Evolutionary conservation across 1,139 yeast species (phyloP).

Genomic region (Nakaseomyces nivariensis): DNA sequence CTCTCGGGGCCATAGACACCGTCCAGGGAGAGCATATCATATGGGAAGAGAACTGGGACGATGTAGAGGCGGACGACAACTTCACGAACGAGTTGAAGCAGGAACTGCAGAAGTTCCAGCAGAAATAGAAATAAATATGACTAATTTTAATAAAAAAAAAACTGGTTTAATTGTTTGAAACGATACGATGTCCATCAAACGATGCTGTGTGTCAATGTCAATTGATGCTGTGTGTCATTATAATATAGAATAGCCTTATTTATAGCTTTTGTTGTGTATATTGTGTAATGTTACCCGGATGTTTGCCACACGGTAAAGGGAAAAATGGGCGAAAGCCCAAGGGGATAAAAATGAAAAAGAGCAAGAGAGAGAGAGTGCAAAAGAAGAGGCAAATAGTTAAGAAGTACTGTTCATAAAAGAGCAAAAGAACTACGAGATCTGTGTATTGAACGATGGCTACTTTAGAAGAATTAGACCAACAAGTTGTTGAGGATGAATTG

Average conservation of each 20-base stretch:
- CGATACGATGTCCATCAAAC: no score
- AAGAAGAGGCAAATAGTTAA: no score
- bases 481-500: conserved; percentile 38
- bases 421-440: no score
- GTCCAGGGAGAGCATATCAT: conserved; percentile 24
- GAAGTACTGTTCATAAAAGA: no score
- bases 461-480: conserved; percentile 53
- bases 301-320: background rate
- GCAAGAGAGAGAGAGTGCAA: no score
- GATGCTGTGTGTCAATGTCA: no score
- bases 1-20: conserved; percentile 22
- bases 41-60: conserved; percentile 98
- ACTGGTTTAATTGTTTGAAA: no score
- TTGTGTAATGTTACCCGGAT: background rate
- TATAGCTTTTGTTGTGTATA: no score
- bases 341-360: no score
- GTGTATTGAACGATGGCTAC: conserved; percentile 43
- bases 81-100: conserved; percentile 60
- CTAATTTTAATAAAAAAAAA: background rate
- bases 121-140: background rate
- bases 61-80: conserved; percentile 79
- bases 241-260: no score
- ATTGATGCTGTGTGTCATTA: no score
- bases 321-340: no score
- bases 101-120: conserved; percentile 27